Base-by-base conservation (phyloP, 768 basidiomycete genomes). In the Auricularia auricula-judae region DNA sequence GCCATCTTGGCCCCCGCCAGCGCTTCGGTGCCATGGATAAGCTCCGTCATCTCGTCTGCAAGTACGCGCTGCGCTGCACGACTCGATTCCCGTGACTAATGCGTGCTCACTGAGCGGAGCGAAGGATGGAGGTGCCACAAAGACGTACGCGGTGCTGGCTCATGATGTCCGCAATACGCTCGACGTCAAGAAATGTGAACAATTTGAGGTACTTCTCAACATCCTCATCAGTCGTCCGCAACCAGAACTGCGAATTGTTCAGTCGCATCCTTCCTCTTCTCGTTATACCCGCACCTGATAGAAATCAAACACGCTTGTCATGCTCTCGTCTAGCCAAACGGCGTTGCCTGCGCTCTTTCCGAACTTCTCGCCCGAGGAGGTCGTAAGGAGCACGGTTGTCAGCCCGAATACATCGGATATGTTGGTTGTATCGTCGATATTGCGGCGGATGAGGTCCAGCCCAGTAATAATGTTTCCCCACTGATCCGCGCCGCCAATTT, bases 391-490 rank as follows among this genome's bases (percentile, higher is more conserved):
- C n/a, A 95, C 96, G 2, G 95, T 94, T 0, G 96, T 98, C 60
- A 99, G 74, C 1, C 93, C 96, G 23, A 68, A 63, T 4, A 35
- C 64, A 14, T 44, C 64, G 29, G 36, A 4, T 12, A 35, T 53
- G 10, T 66, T n/a, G 10, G n/a, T 7, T 14, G 29, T 44, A 14
- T 12, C 54, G n/a, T 63, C 42, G 29, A 5, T 23, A 23, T 42
- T 34, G 62, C 86, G 85, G 63, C 84, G 82, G 70, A 98, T 95
- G 64, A 99, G 83, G 64, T 98, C 93, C 39, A 98, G 79, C 23
- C 97, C 97, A 34, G 92, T 90, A 36, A 96, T 76, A 67, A 99
- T 98, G 72, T 99, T 99, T 16, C 97, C 97, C 91, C 94, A 97
- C 74, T 99, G 97, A 74, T 99, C 97, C 0, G 93, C 95, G 10